Evolutionary conservation across 83 land plant species (phyloP).

Genomic region (Diphasiastrum complanatum): DNA sequence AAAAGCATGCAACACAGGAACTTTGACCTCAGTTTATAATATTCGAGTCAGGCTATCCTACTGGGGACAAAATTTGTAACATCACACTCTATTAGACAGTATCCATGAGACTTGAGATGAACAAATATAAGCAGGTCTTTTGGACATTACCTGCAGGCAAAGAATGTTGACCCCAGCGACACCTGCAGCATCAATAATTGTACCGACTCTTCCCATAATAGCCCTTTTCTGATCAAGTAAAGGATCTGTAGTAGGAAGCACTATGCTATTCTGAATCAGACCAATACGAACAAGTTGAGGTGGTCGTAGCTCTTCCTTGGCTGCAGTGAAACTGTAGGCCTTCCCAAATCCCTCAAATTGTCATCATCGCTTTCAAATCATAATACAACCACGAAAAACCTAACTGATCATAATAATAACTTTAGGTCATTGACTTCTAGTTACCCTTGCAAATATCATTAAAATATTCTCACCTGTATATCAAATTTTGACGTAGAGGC

Average conservation of each 20-base stretch:
- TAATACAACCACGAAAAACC: no score
- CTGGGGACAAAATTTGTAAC: no score
- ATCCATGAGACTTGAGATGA: no score
- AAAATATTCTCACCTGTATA: no score
- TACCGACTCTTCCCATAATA: constrained; percentile 58
- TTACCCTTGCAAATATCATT: no score
- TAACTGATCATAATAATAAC: no score
- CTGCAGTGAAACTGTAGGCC: constrained; percentile 77
- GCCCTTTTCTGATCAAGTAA: constrained; percentile 67
- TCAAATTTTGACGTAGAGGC: no score
- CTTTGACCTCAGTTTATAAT: no score
- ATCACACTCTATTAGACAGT: no score
- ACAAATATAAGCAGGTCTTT: neutral
- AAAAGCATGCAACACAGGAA: neutral
- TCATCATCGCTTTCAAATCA: no score
- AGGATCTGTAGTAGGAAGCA: constrained; percentile 69
- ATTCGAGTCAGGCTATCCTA: no score
- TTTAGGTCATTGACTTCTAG: no score
- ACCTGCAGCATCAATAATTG: constrained; percentile 81
- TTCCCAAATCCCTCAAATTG: constrained; percentile 27
- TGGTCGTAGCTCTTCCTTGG: constrained; percentile 61
- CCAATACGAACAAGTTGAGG: constrained; percentile 78
- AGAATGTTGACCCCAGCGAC: constrained; percentile 78
- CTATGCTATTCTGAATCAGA: constrained; percentile 81
- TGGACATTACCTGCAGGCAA: constrained; percentile 69